A percentile compares a stretch with the other conserved stretches of the same genome.
phyloP scores from a whole-genome alignment of 208 protist species.

The Leishmania amazonensis region DNA sequence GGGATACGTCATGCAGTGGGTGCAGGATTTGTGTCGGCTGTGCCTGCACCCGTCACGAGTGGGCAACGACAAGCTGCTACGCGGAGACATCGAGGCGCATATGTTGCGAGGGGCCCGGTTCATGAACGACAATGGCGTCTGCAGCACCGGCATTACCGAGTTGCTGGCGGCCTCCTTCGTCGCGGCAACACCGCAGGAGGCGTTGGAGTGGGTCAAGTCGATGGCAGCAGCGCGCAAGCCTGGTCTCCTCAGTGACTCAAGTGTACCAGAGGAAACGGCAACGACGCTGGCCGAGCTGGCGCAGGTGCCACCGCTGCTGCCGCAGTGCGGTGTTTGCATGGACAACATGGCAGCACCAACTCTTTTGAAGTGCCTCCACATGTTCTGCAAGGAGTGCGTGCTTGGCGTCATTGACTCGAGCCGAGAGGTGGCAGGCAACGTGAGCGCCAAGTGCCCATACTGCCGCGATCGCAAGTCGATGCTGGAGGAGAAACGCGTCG shows the following conservation, averaged over 20 bases:
- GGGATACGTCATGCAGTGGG: constrained; percentile 44
- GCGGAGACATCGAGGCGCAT: constrained; percentile 15
- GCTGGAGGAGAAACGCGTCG: constrained; percentile 31
- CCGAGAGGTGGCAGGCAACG: constrained; percentile 27
- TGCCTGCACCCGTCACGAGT: constrained; percentile 39
- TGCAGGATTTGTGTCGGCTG: constrained; percentile 45
- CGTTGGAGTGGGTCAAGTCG: constrained; percentile 33
- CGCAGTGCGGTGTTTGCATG: constrained; percentile 51
- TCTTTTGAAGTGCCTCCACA: constrained; percentile 51
- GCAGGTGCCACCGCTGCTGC: constrained; percentile 37
- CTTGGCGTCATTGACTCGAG: constrained; percentile 39
- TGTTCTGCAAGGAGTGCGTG: constrained; percentile 69
- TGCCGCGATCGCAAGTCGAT: constrained; percentile 42
- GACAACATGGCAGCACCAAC: constrained; percentile 52
- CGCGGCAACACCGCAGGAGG: constrained; percentile 32
- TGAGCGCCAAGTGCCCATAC: constrained; percentile 41
- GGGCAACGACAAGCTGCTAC: constrained; percentile 19
- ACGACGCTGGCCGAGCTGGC: constrained; percentile 33
- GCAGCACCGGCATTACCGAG: background rate
- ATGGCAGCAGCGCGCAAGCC: constrained; percentile 1
- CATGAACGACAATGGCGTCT: background rate
- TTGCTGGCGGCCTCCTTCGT: constrained; percentile 32
- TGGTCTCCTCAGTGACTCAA: background rate
- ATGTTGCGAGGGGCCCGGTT: background rate
- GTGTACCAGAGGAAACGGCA: constrained; percentile 36